These are phyloP conservation scores for Aureobasidium sp. DNA, from an alignment of 2,329 filamentous ascomycete species.

Conservation along the genomic window DNA sequence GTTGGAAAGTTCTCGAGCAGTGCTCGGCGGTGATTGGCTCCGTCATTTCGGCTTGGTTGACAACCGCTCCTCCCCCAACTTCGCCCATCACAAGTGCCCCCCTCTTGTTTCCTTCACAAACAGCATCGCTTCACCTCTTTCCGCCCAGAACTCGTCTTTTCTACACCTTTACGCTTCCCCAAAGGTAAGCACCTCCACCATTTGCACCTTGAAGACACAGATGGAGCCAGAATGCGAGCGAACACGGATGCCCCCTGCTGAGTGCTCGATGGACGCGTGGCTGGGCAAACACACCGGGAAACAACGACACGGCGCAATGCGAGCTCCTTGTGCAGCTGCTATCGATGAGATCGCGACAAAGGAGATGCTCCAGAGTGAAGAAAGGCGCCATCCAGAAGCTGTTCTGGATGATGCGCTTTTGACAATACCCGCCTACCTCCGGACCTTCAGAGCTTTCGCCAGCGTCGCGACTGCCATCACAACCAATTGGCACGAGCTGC, in stretches of 20 bases:
- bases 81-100: constrained; percentile 4
- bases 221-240: not conserved
- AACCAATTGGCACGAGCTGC: not conserved
- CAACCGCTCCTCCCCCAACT: constrained; percentile 11
- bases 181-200: constrained; percentile 9
- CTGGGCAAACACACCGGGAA: constrained; percentile 11
- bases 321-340: not conserved
- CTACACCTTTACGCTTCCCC: not conserved
- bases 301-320: not conserved
- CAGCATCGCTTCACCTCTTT: not conserved
- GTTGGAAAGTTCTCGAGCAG: constrained; percentile 5
- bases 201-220: not conserved
- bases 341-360: not conserved
- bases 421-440: constrained; percentile 9
- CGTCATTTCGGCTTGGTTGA: not conserved
- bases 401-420: not conserved
- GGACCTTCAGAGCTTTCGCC: constrained; percentile 4
- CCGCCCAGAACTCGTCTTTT: not conserved
- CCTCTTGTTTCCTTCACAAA: constrained; percentile 9
- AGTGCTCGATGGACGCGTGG: constrained; percentile 10
- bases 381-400: constrained; percentile 1
- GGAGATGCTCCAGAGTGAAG: not conserved
- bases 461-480: constrained; percentile 4
- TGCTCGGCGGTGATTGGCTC: constrained; percentile 11
- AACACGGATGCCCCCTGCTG: constrained; percentile 1